These are phyloP conservation scores for Gloeophyllum trabeum DNA, from an alignment of 768 basidiomycete species.

Conservation along the genomic window DNA sequence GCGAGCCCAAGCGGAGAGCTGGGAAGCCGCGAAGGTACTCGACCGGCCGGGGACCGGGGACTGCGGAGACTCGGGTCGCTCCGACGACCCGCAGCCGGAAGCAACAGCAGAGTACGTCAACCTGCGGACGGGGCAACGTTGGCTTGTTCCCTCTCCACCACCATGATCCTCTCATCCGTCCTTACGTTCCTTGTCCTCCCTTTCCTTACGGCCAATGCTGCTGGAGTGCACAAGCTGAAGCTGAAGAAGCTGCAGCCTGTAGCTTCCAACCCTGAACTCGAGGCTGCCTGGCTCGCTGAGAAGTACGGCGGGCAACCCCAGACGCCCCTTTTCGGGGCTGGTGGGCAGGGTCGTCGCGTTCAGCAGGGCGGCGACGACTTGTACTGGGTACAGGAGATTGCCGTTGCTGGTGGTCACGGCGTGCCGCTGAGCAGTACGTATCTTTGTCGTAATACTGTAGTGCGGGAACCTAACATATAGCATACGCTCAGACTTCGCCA, in stretches of 20 bases:
- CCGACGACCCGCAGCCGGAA: too few species aligned
- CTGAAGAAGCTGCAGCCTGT: constrained; percentile 72
- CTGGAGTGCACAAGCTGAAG: constrained; percentile 73
- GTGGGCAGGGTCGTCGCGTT: constrained; percentile 56
- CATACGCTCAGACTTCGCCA: constrained; percentile 73
- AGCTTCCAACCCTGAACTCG: constrained; percentile 51
- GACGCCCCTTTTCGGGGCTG: constrained; percentile 61
- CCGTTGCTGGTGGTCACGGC: constrained; percentile 56
- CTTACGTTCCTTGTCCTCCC: constrained; percentile 29
- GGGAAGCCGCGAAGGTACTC: neutral
- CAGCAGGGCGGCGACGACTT: constrained; percentile 46
- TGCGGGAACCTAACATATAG: constrained; percentile 5
- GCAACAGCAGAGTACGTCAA: too few species aligned
- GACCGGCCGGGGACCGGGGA: too few species aligned
- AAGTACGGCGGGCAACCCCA: constrained; percentile 70
- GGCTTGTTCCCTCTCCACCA: constrained; percentile 12
- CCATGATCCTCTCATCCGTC: constrained; percentile 31
- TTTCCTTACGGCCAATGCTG: constrained; percentile 36
- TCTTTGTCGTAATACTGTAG: neutral
- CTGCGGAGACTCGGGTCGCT: too few species aligned
- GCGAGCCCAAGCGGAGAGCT: neutral
- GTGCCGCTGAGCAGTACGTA: constrained; percentile 83
- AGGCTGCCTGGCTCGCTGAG: constrained; percentile 81
- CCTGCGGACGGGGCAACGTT: neutral
- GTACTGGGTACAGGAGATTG: constrained; percentile 73